Percentiles rank a stretch among this genome's conserved stretches.
Evolutionary conservation across 2,329 filamentous ascomycete species (phyloP).

Genomic region (Scedosporium aurantiacum): DNA sequence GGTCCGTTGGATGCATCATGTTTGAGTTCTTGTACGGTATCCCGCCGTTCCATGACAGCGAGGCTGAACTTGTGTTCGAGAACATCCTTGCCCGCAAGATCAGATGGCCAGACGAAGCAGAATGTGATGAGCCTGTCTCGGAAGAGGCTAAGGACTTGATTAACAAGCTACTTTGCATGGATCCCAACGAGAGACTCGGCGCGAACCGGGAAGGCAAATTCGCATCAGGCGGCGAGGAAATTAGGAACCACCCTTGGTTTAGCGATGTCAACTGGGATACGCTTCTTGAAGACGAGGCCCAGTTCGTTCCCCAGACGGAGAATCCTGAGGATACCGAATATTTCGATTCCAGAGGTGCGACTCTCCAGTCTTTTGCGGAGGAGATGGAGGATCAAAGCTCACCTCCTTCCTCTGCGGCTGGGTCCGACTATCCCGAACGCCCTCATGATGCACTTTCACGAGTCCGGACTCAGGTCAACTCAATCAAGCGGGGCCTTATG

Average conservation of each 20-base stretch:
- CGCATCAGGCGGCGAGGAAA: constrained; percentile 77
- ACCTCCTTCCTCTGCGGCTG: constrained; percentile 57
- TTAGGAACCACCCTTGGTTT: constrained; percentile 85
- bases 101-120: constrained; percentile 79
- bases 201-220: constrained; percentile 78
- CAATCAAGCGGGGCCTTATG: constrained; percentile 84
- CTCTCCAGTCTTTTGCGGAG: constrained; percentile 81
- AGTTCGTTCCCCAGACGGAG: constrained; percentile 85
- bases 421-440: constrained; percentile 71
- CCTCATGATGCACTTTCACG: constrained; percentile 91
- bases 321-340: constrained; percentile 98
- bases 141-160: constrained; percentile 88
- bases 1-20: constrained; percentile 96
- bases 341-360: constrained; percentile 85
- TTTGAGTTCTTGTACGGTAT: constrained; percentile 93
- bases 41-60: constrained; percentile 83
- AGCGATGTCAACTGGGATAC: constrained; percentile 78
- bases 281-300: constrained; percentile 85
- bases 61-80: constrained; percentile 89
- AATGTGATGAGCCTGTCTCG: constrained; percentile 62
- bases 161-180: constrained; percentile 77
- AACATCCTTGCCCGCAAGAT: constrained; percentile 88
- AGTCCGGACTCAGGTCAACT: constrained; percentile 73
- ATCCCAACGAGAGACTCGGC: constrained; percentile 72
- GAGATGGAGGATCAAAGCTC: constrained; percentile 86